These are phyloP conservation scores for Dryadomyces quercus-mongolicae DNA, from an alignment of 2,329 filamentous ascomycete genomes.

Conservation along the genomic window DNA sequence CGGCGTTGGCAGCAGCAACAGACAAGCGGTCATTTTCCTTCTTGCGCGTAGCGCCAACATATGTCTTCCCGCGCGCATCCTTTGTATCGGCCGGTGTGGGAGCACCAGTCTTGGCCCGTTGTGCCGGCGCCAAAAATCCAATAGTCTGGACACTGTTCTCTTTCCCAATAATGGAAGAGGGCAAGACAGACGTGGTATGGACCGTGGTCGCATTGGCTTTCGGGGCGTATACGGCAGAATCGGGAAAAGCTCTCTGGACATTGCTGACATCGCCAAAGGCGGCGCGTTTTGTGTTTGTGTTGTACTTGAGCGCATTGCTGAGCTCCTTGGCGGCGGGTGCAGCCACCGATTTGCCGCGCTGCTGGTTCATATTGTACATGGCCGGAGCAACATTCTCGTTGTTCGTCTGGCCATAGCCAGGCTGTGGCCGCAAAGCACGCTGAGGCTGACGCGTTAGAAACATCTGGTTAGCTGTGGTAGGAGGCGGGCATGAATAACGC, in stretches of 20 bases:
- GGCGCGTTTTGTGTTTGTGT: conserved; percentile 64
- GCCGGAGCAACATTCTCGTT: conserved; percentile 58
- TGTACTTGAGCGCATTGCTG: conserved; percentile 44
- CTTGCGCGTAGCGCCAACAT: conserved; percentile 2
- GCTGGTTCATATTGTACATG: conserved; percentile 51
- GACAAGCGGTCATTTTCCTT: background rate
- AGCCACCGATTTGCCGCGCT: conserved; percentile 71
- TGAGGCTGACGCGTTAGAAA: conserved; percentile 44
- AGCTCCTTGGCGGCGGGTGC: conserved; percentile 37
- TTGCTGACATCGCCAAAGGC: conserved; percentile 80
- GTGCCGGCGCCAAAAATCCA: conserved; percentile 9
- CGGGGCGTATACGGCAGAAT: conserved; percentile 20
- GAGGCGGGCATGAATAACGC: background rate
- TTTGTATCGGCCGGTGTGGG: background rate
- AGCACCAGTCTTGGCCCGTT: conserved; percentile 5
- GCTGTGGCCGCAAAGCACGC: conserved; percentile 45
- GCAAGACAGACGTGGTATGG: conserved; percentile 10
- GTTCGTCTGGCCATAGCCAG: conserved; percentile 29
- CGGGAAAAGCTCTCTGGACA: conserved; percentile 28
- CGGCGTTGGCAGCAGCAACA: background rate
- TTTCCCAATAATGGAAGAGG: conserved; percentile 12
- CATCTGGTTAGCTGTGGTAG: conserved; percentile 1
- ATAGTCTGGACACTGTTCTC: conserved; percentile 23
- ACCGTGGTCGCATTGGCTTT: conserved; percentile 12
- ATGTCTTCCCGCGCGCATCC: background rate